phyloP scores from a whole-genome alignment of 2,329 filamentous ascomycete genomes.

The Penicillium psychrosexuale region DNA sequence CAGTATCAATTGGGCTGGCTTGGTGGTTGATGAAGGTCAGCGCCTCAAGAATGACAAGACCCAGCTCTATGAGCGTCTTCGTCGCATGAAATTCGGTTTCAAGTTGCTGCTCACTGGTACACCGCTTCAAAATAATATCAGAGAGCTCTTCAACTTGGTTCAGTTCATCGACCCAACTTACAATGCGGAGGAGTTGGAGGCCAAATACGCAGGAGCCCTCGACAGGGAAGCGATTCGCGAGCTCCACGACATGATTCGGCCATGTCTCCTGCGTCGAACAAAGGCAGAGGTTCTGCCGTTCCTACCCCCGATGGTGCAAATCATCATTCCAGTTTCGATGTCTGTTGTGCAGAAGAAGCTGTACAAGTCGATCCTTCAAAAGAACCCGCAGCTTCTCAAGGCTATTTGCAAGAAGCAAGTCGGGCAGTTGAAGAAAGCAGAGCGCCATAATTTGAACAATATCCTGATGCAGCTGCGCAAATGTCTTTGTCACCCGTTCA shows the following conservation, averaged over 20 bases:
- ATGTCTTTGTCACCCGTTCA: constrained; percentile 91
- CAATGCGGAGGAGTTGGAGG: constrained; percentile 70
- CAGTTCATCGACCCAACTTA: constrained; percentile 80
- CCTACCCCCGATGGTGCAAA: constrained; percentile 86
- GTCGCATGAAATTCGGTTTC: constrained; percentile 72
- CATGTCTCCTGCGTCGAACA: constrained; percentile 70
- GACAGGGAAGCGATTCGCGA: constrained; percentile 77
- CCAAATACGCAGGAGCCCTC: constrained; percentile 68
- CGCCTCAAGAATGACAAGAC: constrained; percentile 91
- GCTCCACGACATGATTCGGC: constrained; percentile 78
- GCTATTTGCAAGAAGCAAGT: constrained; percentile 71
- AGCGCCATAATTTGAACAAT: constrained; percentile 82
- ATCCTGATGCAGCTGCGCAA: constrained; percentile 94
- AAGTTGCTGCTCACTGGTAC: constrained; percentile 83
- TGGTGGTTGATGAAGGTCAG: constrained; percentile 94
- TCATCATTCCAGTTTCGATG: constrained; percentile 96
- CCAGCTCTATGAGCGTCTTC: constrained; percentile 72
- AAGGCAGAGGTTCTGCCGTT: constrained; percentile 90
- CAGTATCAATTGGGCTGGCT: constrained; percentile 74
- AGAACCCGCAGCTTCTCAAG: constrained; percentile 83
- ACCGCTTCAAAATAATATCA: constrained; percentile 77
- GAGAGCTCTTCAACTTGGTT: constrained; percentile 92
- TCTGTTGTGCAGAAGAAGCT: constrained; percentile 88
- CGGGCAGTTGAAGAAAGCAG: constrained; percentile 61
- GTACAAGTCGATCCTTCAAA: constrained; percentile 87